Percentiles rank a stretch among this genome's conserved stretches.
Conservation (phyloP, 208 protist genomes). For the Leptomonas pyrrhocoris region DNA sequence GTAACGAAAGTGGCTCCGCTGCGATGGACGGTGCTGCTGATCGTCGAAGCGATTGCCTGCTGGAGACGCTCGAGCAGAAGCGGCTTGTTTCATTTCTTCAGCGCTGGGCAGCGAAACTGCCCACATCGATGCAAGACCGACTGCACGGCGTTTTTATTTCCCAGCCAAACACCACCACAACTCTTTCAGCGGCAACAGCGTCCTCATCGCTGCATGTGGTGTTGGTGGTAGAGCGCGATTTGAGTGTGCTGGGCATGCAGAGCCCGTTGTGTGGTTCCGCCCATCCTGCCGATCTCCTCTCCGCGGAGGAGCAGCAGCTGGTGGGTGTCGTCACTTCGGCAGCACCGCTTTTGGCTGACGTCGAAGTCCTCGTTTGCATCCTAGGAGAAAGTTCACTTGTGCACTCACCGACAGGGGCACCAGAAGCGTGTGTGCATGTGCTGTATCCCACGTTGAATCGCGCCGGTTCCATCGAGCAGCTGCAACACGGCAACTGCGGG, state of each 20-base stretch:
- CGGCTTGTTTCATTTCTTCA: slow-evolving; percentile 55
- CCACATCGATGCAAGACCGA: slow-evolving; percentile 37
- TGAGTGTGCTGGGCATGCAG: slow-evolving; percentile 44
- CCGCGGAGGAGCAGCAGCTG: slow-evolving; percentile 67
- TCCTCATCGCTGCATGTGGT: slow-evolving; percentile 42
- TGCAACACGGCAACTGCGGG: background rate
- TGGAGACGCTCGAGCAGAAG: slow-evolving; percentile 81
- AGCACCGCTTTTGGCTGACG: slow-evolving; percentile 47
- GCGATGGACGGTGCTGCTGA: no score
- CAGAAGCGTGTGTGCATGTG: slow-evolving; percentile 13
- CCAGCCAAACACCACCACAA: slow-evolving; percentile 30
- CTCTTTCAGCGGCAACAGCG: background rate
- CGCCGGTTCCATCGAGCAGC: background rate
- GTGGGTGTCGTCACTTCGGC: slow-evolving; percentile 65
- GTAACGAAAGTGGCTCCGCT: background rate
- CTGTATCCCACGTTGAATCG: slow-evolving; percentile 25
- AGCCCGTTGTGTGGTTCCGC: slow-evolving; percentile 67
- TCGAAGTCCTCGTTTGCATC: slow-evolving; percentile 55
- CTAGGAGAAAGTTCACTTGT: background rate
- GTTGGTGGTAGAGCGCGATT: slow-evolving; percentile 51
- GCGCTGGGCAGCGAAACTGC: slow-evolving; percentile 58
- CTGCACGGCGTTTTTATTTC: slow-evolving; percentile 57
- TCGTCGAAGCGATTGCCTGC: slow-evolving; percentile 29
- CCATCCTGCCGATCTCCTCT: slow-evolving; percentile 59
- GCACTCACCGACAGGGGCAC: background rate